phyloP scores from a whole-genome alignment of 148 eudicot species.

The Amaranthus cruentus region DNA sequence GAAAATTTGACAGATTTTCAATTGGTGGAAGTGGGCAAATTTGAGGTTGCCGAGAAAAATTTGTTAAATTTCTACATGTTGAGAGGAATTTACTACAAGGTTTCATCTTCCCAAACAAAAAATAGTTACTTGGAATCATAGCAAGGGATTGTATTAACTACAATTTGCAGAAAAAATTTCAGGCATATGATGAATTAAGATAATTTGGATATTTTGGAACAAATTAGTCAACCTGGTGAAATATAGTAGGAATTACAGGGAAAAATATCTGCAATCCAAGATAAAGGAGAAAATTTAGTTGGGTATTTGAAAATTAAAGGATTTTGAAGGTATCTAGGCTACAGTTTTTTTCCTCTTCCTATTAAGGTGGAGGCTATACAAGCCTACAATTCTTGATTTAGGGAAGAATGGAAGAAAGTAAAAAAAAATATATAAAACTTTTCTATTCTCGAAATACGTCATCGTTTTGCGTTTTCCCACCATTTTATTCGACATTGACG shows the following conservation, averaged over 20 bases:
- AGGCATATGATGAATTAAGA: background rate
- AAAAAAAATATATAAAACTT: too few species aligned
- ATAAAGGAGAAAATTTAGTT: slow-evolving; percentile 10
- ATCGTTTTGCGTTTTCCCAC: background rate
- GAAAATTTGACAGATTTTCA: slow-evolving; percentile 17
- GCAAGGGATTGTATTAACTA: background rate
- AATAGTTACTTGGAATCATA: slow-evolving; percentile 20
- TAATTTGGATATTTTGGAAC: background rate
- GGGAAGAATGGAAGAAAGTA: background rate
- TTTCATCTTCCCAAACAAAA: slow-evolving; percentile 34
- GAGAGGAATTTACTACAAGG: slow-evolving; percentile 50
- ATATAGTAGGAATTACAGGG: slow-evolving; percentile 10
- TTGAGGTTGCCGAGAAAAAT: slow-evolving; percentile 18
- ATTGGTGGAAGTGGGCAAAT: slow-evolving; percentile 14
- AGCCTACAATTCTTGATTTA: background rate
- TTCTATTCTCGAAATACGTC: background rate
- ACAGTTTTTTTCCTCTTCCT: background rate
- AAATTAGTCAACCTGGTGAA: background rate
- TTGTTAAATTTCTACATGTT: slow-evolving; percentile 28
- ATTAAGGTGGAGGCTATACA: background rate
- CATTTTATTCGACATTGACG: background rate
- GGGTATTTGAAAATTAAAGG: slow-evolving; percentile 7
- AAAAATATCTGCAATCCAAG: slow-evolving; percentile 14
- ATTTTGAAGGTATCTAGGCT: background rate
- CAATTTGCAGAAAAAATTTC: slow-evolving; percentile 2